A percentile compares a stretch with the other conserved stretches of the same genome.
Evolutionary conservation across 73 alveolate species (phyloP).

Genomic region (Tetrahymena elliotti): DNA sequence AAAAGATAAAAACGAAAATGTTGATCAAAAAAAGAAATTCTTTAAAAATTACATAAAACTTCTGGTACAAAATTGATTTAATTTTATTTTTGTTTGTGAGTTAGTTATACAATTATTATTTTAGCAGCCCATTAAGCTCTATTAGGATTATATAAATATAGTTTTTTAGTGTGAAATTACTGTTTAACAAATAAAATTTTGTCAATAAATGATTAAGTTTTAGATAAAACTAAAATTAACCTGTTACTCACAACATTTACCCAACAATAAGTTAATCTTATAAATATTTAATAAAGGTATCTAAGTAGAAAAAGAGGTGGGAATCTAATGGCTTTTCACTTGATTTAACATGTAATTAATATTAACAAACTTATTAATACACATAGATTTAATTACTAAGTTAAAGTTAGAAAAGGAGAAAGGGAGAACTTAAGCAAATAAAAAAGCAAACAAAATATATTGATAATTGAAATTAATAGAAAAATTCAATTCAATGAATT

Average conservation of each 20-base stretch:
- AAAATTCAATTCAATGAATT: no score
- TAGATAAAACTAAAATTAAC: neutral
- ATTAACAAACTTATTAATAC: neutral
- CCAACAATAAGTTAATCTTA: neutral
- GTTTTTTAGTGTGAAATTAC: neutral
- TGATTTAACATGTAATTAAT: slow-evolving; percentile 60
- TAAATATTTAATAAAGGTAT: slow-evolving; percentile 44
- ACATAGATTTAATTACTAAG: neutral
- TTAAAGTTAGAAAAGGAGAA: neutral
- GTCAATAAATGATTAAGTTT: neutral
- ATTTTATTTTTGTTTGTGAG: neutral
- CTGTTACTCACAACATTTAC: neutral
- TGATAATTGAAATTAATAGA: no score
- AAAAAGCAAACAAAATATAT: neutral
- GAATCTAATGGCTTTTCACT: slow-evolving; percentile 72
- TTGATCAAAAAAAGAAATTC: neutral
- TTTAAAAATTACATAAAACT: neutral
- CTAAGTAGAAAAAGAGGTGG: slow-evolving; percentile 64
- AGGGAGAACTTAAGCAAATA: slow-evolving; percentile 1
- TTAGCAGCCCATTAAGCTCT: neutral
- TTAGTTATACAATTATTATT: neutral
- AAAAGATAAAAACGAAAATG: neutral
- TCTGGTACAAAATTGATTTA: neutral
- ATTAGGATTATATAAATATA: neutral
- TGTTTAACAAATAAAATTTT: neutral